Evolutionary conservation across 2,329 filamentous ascomycete species (phyloP).

Genomic region (Talaromyces sp.): DNA sequence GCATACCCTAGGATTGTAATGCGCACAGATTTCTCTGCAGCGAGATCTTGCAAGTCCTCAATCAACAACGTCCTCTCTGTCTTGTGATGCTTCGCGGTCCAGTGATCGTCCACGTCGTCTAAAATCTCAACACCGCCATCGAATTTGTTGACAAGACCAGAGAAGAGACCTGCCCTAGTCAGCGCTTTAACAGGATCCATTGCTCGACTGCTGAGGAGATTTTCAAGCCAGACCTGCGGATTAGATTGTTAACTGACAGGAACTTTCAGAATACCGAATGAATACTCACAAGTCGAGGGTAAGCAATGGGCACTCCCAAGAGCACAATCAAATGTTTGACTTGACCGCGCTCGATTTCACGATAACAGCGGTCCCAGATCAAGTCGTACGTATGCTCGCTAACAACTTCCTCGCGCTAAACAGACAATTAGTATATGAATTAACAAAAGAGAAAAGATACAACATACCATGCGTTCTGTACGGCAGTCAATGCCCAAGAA

Average conservation of each 20-base stretch:
- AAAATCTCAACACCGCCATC: conserved; percentile 89
- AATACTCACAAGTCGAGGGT: conserved; percentile 68
- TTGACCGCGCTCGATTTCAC: conserved; percentile 77
- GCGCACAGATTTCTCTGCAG: conserved; percentile 86
- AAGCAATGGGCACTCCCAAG: conserved; percentile 78
- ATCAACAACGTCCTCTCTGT: conserved; percentile 81
- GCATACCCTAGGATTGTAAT: conserved; percentile 77
- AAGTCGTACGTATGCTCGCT: conserved; percentile 78
- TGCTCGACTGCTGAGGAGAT: conserved; percentile 73
- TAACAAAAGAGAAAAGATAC: neutral
- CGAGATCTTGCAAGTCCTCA: conserved; percentile 87
- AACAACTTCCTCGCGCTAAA: conserved; percentile 69
- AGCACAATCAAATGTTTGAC: conserved; percentile 89
- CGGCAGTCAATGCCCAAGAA: conserved; percentile 87
- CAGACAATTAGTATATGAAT: conserved; percentile 25
- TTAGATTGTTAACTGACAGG: conserved; percentile 35
- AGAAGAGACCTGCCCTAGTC: conserved; percentile 76
- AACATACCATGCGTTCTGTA: conserved; percentile 71
- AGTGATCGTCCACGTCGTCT: conserved; percentile 92
- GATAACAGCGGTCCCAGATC: conserved; percentile 80
- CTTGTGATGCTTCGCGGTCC: conserved; percentile 95
- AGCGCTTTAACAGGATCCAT: conserved; percentile 90
- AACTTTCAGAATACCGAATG: neutral
- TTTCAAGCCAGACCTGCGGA: conserved; percentile 62
- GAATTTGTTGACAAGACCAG: conserved; percentile 79